phyloP scores from a whole-genome alignment of 176 grass and related monocot species.

The Eleusine indica region DNA sequence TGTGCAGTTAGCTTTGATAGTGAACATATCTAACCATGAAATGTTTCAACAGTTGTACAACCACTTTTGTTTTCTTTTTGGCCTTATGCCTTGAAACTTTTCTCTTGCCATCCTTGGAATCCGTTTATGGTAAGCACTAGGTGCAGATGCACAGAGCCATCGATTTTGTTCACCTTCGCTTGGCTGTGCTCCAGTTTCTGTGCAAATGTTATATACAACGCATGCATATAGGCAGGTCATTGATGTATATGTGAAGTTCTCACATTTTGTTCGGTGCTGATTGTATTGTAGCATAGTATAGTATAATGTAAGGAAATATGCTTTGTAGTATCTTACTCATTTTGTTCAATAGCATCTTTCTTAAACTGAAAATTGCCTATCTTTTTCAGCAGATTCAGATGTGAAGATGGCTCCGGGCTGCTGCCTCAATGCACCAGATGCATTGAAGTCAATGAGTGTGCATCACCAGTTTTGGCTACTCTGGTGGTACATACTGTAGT shows the following conservation, averaged over 20 bases:
- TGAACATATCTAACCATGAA: too few species aligned
- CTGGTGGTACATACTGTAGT: slow-evolving; percentile 38
- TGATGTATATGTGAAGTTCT: neutral
- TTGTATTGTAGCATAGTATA: neutral
- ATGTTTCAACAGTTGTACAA: too few species aligned
- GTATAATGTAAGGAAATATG: neutral
- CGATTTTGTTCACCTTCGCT: neutral
- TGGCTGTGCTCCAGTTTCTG: neutral
- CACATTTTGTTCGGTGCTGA: neutral
- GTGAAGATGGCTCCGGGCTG: slow-evolving; percentile 29
- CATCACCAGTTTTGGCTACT: slow-evolving; percentile 22
- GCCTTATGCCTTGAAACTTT: neutral
- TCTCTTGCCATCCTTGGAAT: neutral
- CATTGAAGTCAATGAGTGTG: slow-evolving; percentile 14
- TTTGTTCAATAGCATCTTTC: slow-evolving; percentile 25
- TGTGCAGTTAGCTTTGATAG: neutral
- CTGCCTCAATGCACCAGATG: neutral
- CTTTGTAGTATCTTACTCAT: neutral
- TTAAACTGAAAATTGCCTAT: slow-evolving; percentile 13
- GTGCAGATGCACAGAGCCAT: neutral
- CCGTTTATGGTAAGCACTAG: neutral
- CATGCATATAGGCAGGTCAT: neutral
- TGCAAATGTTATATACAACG: neutral
- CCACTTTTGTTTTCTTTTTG: neutral
- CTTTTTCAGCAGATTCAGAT: slow-evolving; percentile 33